Evolutionary conservation across 768 basidiomycete species (phyloP).

Genomic region (Albatrellus ellisii): DNA sequence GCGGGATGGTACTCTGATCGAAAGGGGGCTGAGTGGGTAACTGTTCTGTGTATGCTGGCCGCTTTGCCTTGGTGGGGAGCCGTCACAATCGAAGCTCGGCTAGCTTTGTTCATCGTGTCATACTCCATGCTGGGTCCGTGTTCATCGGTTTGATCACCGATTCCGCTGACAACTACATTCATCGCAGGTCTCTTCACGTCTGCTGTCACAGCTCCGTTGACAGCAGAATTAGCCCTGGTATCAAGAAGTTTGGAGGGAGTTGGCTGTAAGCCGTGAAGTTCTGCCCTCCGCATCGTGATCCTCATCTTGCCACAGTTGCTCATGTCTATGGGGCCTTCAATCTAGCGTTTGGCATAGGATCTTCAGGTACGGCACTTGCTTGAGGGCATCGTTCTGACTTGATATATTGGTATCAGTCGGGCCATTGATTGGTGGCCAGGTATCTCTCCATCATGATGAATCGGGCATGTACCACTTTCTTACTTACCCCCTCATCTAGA

Average conservation of each 20-base stretch:
- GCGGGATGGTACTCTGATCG: conserved; percentile 48
- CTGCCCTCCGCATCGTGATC: conserved; percentile 1
- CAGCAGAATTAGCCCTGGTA: conserved; percentile 52
- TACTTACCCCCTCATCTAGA: conserved; percentile 21
- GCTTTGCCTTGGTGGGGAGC: conserved; percentile 54
- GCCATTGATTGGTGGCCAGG: conserved; percentile 60
- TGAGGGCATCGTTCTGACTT: neutral
- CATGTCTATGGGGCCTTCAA: conserved; percentile 71
- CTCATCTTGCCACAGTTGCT: conserved; percentile 32
- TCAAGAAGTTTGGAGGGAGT: conserved; percentile 44
- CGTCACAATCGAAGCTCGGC: conserved; percentile 30
- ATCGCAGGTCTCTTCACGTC: conserved; percentile 46
- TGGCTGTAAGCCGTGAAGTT: conserved; percentile 36
- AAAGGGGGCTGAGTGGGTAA: conserved; percentile 42
- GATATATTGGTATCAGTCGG: conserved; percentile 33
- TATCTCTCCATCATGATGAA: conserved; percentile 14
- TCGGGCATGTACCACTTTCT: neutral
- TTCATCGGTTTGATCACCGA: neutral
- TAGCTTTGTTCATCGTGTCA: conserved; percentile 36
- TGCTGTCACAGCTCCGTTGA: conserved; percentile 46
- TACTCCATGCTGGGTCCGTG: conserved; percentile 42
- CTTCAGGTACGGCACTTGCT: conserved; percentile 31
- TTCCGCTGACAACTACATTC: neutral
- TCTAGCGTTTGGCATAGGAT: conserved; percentile 53
- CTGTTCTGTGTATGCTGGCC: conserved; percentile 31